A percentile compares a stretch with the other conserved stretches of the same genome.
phyloP scores from a whole-genome alignment of 2,329 filamentous ascomycete species.

The Xylariaceae sp. region DNA sequence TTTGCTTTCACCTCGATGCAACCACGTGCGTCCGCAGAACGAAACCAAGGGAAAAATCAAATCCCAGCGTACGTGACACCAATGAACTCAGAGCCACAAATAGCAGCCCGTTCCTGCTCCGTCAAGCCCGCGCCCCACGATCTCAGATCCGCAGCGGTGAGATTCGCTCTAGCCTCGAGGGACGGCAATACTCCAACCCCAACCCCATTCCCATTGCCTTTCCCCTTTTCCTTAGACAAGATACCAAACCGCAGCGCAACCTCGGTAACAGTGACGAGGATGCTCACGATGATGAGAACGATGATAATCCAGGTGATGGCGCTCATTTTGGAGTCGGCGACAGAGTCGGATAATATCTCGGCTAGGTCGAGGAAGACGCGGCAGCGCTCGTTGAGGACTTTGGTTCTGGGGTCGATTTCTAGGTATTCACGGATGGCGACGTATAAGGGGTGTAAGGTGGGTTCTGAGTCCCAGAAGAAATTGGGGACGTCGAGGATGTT shows the following conservation, averaged over 20 bases:
- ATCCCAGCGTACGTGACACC: constrained; percentile 27
- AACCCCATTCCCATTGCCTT: constrained; percentile 10
- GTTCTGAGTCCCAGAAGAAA: constrained; percentile 98
- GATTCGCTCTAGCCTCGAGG: constrained; percentile 24
- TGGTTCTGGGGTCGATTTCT: constrained; percentile 92
- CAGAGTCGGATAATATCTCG: constrained; percentile 87
- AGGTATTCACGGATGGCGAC: constrained; percentile 93
- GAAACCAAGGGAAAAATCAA: no score
- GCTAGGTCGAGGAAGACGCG: constrained; percentile 94
- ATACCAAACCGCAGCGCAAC: constrained; percentile 83
- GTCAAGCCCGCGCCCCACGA: constrained; percentile 27
- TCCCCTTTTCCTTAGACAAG: constrained; percentile 45
- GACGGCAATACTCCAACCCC: constrained; percentile 16
- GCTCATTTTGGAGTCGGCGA: constrained; percentile 93
- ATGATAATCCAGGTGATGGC: constrained; percentile 98
- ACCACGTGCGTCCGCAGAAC: no score
- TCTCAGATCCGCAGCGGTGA: constrained; percentile 28
- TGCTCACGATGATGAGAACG: constrained; percentile 83
- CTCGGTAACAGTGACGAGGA: constrained; percentile 85
- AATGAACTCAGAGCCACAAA: constrained; percentile 29
- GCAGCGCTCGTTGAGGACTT: constrained; percentile 95
- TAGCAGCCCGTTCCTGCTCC: constrained; percentile 26
- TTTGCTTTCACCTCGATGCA: no score
- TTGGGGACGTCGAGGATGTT: constrained; percentile 95
- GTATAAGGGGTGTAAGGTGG: constrained; percentile 91